Base-by-base conservation (phyloP, 2,329 filamentous ascomycete genomes). In the Neophaeococcomyces mojaviensis region DNA sequence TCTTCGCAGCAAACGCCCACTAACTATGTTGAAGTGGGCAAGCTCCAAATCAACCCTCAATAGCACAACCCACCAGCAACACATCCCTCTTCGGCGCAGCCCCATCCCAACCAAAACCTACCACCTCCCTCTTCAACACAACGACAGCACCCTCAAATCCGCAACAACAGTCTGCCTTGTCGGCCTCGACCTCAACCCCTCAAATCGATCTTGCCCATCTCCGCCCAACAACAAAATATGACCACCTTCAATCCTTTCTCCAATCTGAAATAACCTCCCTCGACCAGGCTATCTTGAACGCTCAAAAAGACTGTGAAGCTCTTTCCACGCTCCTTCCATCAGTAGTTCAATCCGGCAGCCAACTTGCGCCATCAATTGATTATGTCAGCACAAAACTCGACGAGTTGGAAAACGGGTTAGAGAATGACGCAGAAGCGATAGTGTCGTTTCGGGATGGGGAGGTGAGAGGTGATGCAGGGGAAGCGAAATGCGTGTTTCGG, bases 191-290 rank as follows among this genome's bases (percentile, higher is more conserved):
- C 77, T 12, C 74, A 82, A 86, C 84, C 15, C 84, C 88, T 15
- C 82, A 85, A 58, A 85, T 94, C 58, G 86, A 92, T 64, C 68
- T 86, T 43, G 78, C 78, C 56, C 86, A 86, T 60, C 72, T 97
- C 49, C 81, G 88, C 43, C 84, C 85, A 13, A 94, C 89, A 0
- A 95, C 88, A 3, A 86, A 92, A 51, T 96, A 92, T 70, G 87
- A 88, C 61, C 90, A 95, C 64, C 81, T 95, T 22, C 80, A 86
- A 49, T 84, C 90, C 55, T 80, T 86, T 24, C 72, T 95, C 13
- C 88, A 94, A 60, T 78, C 81, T 51, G 71, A 87, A 55, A 85
- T 98, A 51, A 79, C 86, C 51, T 68, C 74, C 8, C 79, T 94
- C 52, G 90, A 98, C 65, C 77, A 78, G 48, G 79, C 83, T 53